phyloP scores from a whole-genome alignment of 2,329 filamentous ascomycete species.

The Colletotrichum endophyticum region DNA sequence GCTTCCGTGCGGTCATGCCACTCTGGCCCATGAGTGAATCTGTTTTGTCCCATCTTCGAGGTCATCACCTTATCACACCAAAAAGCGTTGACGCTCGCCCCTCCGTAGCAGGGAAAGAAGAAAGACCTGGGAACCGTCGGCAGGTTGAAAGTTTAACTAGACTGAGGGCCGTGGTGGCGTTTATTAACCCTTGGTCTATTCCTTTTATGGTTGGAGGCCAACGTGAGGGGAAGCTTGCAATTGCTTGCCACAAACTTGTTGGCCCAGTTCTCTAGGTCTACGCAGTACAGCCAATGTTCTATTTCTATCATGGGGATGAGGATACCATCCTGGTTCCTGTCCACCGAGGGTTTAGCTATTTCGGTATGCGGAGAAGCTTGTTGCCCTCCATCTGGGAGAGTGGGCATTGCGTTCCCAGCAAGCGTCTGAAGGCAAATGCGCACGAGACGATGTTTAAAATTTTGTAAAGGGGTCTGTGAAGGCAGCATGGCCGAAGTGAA shows the following conservation, averaged over 20 bases:
- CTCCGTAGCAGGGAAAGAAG: not conserved
- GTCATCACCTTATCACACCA: not conserved
- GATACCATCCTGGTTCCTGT: not conserved
- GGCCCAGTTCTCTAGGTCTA: not conserved
- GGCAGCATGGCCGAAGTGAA: not conserved
- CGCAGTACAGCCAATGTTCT: not conserved
- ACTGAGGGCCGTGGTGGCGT: constrained; percentile 1
- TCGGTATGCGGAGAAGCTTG: not conserved
- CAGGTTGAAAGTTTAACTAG: not conserved
- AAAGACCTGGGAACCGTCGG: not conserved
- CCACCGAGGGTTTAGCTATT: not conserved
- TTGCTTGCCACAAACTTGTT: not conserved
- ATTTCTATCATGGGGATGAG: not conserved
- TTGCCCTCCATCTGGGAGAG: not conserved
- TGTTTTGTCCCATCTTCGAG: not conserved
- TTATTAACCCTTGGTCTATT: not conserved
- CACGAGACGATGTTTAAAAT: not conserved
- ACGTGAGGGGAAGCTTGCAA: not conserved
- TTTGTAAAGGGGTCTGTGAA: not conserved
- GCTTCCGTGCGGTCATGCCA: not conserved
- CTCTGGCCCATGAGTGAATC: not conserved
- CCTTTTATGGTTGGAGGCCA: not conserved
- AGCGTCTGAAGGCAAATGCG: not conserved
- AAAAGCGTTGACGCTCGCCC: not conserved
- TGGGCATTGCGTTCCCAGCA: not conserved